Conservation (phyloP, 2,329 filamentous ascomycete species). For the Massarina eburnea region DNA sequence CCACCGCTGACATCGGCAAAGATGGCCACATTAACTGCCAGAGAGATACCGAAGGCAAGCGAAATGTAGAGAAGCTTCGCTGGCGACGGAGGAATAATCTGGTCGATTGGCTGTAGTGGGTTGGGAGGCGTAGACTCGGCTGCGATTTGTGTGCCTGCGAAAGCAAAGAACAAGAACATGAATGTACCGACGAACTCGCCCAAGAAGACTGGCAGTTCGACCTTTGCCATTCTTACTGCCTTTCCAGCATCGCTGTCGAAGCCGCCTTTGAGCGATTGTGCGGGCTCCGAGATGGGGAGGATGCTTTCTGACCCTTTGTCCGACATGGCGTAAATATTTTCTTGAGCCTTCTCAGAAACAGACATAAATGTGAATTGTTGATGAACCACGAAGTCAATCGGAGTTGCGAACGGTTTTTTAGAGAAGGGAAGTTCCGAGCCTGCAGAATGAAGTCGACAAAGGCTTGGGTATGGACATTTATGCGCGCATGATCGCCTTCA, state of each 20-base stretch:
- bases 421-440: not conserved
- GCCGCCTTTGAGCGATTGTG: not conserved
- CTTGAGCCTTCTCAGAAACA: not conserved
- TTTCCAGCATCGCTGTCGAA: not conserved
- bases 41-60: slow-evolving; percentile 36
- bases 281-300: not conserved
- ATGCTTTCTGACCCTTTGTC: not conserved
- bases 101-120: slow-evolving; percentile 20
- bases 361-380: not conserved
- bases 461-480: not conserved
- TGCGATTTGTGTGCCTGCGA: slow-evolving; percentile 48
- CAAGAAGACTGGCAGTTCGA: slow-evolving; percentile 28
- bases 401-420: not conserved
- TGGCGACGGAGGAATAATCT: slow-evolving; percentile 14
- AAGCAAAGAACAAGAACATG: slow-evolving; percentile 46
- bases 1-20: slow-evolving; percentile 41
- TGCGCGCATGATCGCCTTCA: not conserved
- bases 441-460: not conserved
- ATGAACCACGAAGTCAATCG: not conserved
- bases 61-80: slow-evolving; percentile 40
- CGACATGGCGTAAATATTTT: not conserved
- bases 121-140: slow-evolving; percentile 46
- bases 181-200: slow-evolving; percentile 52
- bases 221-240: not conserved
- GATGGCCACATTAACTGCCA: slow-evolving; percentile 40